These are phyloP conservation scores for Candida buenavistaensis DNA, from an alignment of 1,139 yeast species.

Conservation along the genomic window DNA sequence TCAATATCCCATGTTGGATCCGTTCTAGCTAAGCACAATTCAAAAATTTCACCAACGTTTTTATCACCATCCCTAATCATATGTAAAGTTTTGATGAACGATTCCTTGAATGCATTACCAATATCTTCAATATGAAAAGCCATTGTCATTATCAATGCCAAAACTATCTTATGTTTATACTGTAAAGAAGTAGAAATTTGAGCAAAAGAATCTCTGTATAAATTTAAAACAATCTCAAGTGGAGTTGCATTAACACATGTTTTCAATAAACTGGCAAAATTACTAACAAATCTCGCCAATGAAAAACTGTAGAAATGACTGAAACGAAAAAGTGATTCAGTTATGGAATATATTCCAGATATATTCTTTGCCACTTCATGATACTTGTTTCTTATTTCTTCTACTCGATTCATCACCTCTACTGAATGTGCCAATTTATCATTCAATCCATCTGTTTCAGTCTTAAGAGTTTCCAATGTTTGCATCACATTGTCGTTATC, in stretches of 20 bases:
- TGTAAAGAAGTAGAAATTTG: constrained; percentile 50
- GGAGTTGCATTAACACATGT: constrained; percentile 18
- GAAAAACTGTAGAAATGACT: constrained; percentile 62
- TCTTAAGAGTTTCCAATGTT: constrained; percentile 64
- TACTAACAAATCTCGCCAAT: constrained; percentile 42
- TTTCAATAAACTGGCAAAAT: constrained; percentile 41
- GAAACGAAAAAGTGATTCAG: constrained; percentile 43
- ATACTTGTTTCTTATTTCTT: constrained; percentile 46
- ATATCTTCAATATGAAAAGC: constrained; percentile 26
- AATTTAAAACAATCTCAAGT: constrained; percentile 24
- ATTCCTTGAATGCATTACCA: constrained; percentile 22
- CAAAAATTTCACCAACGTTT: constrained; percentile 7
- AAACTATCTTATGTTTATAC: constrained; percentile 45
- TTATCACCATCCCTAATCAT: constrained; percentile 3
- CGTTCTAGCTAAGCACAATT: constrained; percentile 10
- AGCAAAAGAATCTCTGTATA: constrained; percentile 51
- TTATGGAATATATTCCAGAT: constrained; percentile 48
- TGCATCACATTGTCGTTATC: constrained; percentile 64
- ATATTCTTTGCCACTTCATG: constrained; percentile 56
- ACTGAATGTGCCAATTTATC: constrained; percentile 55
- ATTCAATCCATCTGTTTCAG: constrained; percentile 58
- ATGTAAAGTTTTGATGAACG: constrained; percentile 11
- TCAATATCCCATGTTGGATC: constrained; percentile 7
- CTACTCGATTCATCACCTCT: constrained; percentile 54
- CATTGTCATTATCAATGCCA: constrained; percentile 43